phyloP scores from a whole-genome alignment of 306 rosid genomes.

The Inga laurina region DNA sequence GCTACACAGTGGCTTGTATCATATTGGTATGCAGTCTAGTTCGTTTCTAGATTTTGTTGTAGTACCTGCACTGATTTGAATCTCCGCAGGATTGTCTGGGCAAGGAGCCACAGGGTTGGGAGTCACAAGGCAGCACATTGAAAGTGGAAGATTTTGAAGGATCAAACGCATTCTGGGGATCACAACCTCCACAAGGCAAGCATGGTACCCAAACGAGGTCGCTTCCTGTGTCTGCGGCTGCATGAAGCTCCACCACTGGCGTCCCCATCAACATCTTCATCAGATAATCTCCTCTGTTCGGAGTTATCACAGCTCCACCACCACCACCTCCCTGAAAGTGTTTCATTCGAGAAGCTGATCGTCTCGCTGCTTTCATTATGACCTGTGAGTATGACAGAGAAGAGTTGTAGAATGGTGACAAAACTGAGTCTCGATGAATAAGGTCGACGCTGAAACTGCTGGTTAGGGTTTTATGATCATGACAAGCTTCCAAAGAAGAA shows the following conservation, averaged over 20 bases:
- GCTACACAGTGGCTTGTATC: not conserved
- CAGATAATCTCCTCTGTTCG: not conserved
- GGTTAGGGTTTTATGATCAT: not conserved
- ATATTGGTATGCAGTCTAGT: not conserved
- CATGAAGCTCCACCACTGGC: constrained; percentile 6
- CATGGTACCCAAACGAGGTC: constrained; percentile 22
- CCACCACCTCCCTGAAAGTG: not conserved
- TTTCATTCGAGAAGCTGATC: constrained; percentile 1
- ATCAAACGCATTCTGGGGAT: not conserved
- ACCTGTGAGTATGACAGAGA: not conserved
- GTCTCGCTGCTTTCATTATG: not conserved
- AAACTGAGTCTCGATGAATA: constrained; percentile 25
- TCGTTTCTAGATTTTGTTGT: not conserved
- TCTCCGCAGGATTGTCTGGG: not conserved
- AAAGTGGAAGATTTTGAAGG: constrained; percentile 9
- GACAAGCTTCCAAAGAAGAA: not conserved
- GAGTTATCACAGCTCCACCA: not conserved
- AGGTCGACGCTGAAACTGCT: constrained; percentile 15
- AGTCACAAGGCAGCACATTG: not conserved
- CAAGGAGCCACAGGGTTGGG: not conserved
- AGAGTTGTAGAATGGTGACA: constrained; percentile 27
- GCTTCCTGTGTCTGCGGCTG: constrained; percentile 24
- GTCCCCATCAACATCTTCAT: not conserved
- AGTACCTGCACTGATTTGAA: constrained; percentile 7
- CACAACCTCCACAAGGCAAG: not conserved